These are phyloP conservation scores for Cinnamomum chago DNA, from an alignment of 164 flowering plant species.

Conservation along the genomic window DNA sequence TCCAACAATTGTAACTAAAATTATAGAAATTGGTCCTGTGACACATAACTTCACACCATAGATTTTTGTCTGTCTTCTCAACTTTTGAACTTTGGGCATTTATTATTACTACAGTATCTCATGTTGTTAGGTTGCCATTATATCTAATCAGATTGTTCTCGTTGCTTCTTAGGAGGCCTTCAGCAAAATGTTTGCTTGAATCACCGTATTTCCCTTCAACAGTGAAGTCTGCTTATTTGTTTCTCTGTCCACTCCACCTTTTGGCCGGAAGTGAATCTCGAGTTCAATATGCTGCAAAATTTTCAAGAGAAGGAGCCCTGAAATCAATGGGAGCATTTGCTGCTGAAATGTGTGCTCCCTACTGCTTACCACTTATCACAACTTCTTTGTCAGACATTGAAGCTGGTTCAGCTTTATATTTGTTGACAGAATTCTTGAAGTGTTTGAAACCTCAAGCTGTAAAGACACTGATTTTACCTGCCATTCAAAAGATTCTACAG, in stretches of 20 bases:
- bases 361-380: slow-evolving; percentile 61
- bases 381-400: slow-evolving; percentile 54
- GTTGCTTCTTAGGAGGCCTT: slow-evolving; percentile 70
- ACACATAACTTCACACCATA: not conserved
- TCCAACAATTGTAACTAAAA: too few relatives aligned
- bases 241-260: slow-evolving; percentile 81
- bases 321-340: slow-evolving; percentile 81
- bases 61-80: not conserved
- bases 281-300: slow-evolving; percentile 73
- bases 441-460: slow-evolving; percentile 63
- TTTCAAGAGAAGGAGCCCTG: slow-evolving; percentile 76
- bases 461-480: slow-evolving; percentile 55
- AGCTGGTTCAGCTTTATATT: slow-evolving; percentile 66
- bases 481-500: slow-evolving; percentile 89
- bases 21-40: too few relatives aligned
- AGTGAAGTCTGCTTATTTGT: slow-evolving; percentile 70
- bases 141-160: not conserved
- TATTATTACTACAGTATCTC: not conserved
- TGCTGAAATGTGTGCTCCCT: slow-evolving; percentile 86
- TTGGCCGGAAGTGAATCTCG: slow-evolving; percentile 58
- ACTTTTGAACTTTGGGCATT: not conserved
- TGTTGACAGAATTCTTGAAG: slow-evolving; percentile 73
- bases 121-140: not conserved
- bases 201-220: slow-evolving; percentile 81
- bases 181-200: slow-evolving; percentile 72